Conservation (phyloP, 805 yeast species). For the Starmerella bombicola region DNA sequence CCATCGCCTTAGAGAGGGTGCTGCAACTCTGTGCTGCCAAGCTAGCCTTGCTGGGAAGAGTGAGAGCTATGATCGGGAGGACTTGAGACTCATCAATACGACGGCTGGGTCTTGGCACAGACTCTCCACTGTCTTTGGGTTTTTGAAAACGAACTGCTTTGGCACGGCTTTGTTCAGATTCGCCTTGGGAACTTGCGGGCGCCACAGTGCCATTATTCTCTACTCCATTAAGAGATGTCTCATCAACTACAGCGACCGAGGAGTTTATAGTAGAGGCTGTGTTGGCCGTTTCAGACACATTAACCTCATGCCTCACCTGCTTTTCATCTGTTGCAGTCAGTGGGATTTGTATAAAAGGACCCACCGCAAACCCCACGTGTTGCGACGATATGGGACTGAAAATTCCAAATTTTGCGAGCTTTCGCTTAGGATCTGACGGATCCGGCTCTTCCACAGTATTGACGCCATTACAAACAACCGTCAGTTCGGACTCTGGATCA, state of each 20-base stretch:
- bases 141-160: not conserved
- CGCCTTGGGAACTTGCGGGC: not conserved
- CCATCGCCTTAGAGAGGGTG: constrained; percentile 65
- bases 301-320: not conserved
- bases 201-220: not conserved
- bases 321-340: constrained; percentile 24
- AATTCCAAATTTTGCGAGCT: constrained; percentile 56
- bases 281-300: not conserved
- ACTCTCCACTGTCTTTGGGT: not conserved
- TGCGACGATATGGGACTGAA: constrained; percentile 85
- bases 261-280: not conserved
- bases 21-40: constrained; percentile 53
- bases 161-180: not conserved
- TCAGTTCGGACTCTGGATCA: constrained; percentile 26
- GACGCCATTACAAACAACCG: constrained; percentile 35
- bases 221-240: not conserved
- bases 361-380: constrained; percentile 90
- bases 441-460: constrained; percentile 50
- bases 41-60: constrained; percentile 30
- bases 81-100: constrained; percentile 19
- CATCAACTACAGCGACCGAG: not conserved
- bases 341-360: constrained; percentile 61
- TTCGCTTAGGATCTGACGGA: constrained; percentile 60
- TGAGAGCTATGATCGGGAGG: constrained; percentile 20
- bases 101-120: not conserved